Conservation (phyloP, 257 asterid genomes). For the Echium plantagineum region DNA sequence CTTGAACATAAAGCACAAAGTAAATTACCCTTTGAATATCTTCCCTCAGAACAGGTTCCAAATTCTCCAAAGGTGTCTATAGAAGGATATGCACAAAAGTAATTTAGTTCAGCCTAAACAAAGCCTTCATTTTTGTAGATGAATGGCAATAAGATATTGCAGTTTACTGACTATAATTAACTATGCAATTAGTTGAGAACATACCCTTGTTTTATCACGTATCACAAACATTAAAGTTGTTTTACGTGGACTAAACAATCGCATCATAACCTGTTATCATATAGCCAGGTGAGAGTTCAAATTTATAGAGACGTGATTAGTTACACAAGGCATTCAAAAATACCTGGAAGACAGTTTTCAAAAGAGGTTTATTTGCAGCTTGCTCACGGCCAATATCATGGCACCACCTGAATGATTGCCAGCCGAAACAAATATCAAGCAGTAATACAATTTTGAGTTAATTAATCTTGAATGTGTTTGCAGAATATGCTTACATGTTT, state of each 20-base stretch:
- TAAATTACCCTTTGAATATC: constrained; percentile 78
- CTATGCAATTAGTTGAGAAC: not conserved
- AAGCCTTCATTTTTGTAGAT: not conserved
- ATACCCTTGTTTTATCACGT: constrained; percentile 92
- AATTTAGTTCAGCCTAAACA: not conserved
- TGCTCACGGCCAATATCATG: constrained; percentile 98
- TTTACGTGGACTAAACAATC: constrained; percentile 87
- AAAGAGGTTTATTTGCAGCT: constrained; percentile 91
- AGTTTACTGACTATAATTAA: not conserved
- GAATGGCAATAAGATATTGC: not conserved
- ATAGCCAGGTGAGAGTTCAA: constrained; percentile 13
- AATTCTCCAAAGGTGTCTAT: constrained; percentile 87
- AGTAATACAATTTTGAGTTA: not conserved
- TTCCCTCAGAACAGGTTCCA: constrained; percentile 87
- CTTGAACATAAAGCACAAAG: not conserved
- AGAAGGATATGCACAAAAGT: not conserved
- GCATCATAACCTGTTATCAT: constrained; percentile 81
- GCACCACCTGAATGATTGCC: constrained; percentile 63
- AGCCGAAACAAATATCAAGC: not conserved
- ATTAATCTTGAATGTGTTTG: not conserved
- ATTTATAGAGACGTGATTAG: not conserved
- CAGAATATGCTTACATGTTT: constrained; percentile 61
- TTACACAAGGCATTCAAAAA: constrained; percentile 1
- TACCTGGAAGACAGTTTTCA: constrained; percentile 94
- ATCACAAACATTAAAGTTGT: constrained; percentile 90